These are phyloP conservation scores for Lophiostoma macrostomum DNA, from an alignment of 495 filamentous ascomycete genomes.

Conservation along the genomic window DNA sequence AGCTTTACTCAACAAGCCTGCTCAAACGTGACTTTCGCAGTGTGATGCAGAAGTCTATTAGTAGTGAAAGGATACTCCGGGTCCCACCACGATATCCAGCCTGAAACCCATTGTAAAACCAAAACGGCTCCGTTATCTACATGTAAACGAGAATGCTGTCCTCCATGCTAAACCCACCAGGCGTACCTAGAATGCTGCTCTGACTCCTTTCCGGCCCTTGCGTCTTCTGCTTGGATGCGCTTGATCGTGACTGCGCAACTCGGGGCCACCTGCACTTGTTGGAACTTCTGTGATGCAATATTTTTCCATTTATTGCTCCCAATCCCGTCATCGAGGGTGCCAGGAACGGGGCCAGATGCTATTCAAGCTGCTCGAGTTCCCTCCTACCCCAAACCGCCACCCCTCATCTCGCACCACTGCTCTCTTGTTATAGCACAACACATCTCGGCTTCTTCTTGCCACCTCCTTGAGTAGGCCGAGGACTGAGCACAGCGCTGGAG, in stretches of 20 bases:
- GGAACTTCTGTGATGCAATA: not conserved
- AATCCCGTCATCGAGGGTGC: not conserved
- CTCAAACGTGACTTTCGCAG: too few species aligned
- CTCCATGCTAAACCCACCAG: slow-evolving; percentile 6
- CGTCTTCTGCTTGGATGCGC: too few species aligned
- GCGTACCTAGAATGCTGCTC: not conserved
- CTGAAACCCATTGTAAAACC: not conserved
- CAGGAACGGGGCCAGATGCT: not conserved
- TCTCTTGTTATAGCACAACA: slow-evolving; percentile 60
- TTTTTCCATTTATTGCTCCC: not conserved
- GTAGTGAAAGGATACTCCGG: not conserved
- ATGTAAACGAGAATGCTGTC: slow-evolving; percentile 16
- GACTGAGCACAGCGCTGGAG: slow-evolving; percentile 78
- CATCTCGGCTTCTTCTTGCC: slow-evolving; percentile 69
- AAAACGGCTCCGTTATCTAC: slow-evolving; percentile 18
- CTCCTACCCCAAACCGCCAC: slow-evolving; percentile 17
- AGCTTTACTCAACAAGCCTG: too few species aligned
- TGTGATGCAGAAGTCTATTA: slow-evolving; percentile 9
- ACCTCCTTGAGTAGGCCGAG: slow-evolving; percentile 56
- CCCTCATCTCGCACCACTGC: not conserved
- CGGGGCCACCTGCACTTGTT: not conserved
- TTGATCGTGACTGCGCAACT: not conserved
- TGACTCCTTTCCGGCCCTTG: too few species aligned
- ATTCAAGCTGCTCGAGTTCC: slow-evolving; percentile 22
- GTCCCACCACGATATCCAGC: not conserved